Evolutionary conservation across 805 yeast species (phyloP), one percentile per base, ranked within the genome.

Genomic region (Cyberlindnera euphorbiae): DNA sequence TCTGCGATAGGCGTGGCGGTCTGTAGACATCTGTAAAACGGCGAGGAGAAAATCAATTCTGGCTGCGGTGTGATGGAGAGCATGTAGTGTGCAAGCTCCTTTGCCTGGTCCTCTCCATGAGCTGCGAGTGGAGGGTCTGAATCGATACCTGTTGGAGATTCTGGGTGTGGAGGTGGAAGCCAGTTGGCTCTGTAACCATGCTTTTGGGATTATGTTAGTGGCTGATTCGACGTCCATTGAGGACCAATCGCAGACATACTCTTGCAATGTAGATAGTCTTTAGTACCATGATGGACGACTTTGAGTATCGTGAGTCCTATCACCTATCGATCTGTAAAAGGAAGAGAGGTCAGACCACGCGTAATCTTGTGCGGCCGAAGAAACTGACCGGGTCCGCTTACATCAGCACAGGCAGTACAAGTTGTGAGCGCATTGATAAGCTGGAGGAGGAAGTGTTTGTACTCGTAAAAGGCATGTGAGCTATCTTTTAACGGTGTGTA

Each of bases 161-260:
- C 76, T 0, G 84, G 82, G 46, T 81, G 83, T 17, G 95, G 95
- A 11, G 63, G 61, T 7, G 72, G 66, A 17, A 75, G 67, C 96
- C 96, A 87, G 55, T 89, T 88, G 33, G 95, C 78, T 40, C 97
- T 67, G 62, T 75, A 86, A 0, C 97, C 98, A 60, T 90, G 97
- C 68, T 64, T 31, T 21, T 8, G 23, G 10, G n/a, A 8, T 3
- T 8, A 21, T n/a, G 27, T 39, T 32, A 33, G 37, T 36, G 16
- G 16, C 13, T 11, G 14, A 15, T 6, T n/a, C n/a, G n/a, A 5
- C 14, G 13, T 4, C 6, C 4, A 12, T 5, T 12, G 7, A 7
- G 13, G 6, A 5, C 17, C 4, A 11, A 17, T 13, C 16, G 10
- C 7, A 15, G 10, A 38, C 55, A 26, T 29, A 49, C 62, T 59